Conservation (phyloP, 805 yeast genomes). For the Metschnikowia vanudenii region DNA sequence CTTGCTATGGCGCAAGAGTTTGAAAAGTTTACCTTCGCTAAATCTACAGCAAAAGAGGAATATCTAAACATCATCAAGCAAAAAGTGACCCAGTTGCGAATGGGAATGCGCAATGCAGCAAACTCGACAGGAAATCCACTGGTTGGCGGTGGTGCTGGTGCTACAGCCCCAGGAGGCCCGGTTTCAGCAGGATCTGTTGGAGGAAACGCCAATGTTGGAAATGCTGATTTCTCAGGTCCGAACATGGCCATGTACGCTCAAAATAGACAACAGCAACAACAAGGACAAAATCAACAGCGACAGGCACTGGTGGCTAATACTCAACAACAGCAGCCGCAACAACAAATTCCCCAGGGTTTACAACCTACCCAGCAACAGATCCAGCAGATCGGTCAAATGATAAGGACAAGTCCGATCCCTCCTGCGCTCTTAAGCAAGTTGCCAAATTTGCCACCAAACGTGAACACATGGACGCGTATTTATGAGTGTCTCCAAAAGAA, state of each 20-base stretch:
- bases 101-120: slow-evolving; percentile 18
- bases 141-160: slow-evolving; percentile 18
- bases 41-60: slow-evolving; percentile 55
- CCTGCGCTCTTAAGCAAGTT: slow-evolving; percentile 59
- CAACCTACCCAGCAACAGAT: slow-evolving; percentile 31
- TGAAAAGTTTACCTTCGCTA: slow-evolving; percentile 62
- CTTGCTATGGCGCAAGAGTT: slow-evolving; percentile 62
- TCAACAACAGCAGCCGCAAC: not conserved
- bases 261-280: slow-evolving; percentile 5
- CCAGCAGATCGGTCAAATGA: slow-evolving; percentile 39
- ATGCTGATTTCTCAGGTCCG: slow-evolving; percentile 3
- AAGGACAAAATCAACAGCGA: slow-evolving; percentile 15
- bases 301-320: slow-evolving; percentile 1
- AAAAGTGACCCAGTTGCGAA: slow-evolving; percentile 35
- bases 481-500: slow-evolving; percentile 60
- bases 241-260: slow-evolving; percentile 12
- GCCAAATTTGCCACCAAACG: slow-evolving; percentile 75
- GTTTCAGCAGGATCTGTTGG: not conserved
- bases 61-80: slow-evolving; percentile 47
- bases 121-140: slow-evolving; percentile 23
- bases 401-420: slow-evolving; percentile 73
- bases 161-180: not conserved
- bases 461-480: slow-evolving; percentile 79
- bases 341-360: slow-evolving; percentile 10
- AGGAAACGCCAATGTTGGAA: not conserved